Percentiles rank a stretch among this genome's conserved stretches.
These are phyloP conservation scores for Arthrobotrys megalospora DNA, from an alignment of 2,329 filamentous ascomycete species.

Conservation along the genomic window DNA sequence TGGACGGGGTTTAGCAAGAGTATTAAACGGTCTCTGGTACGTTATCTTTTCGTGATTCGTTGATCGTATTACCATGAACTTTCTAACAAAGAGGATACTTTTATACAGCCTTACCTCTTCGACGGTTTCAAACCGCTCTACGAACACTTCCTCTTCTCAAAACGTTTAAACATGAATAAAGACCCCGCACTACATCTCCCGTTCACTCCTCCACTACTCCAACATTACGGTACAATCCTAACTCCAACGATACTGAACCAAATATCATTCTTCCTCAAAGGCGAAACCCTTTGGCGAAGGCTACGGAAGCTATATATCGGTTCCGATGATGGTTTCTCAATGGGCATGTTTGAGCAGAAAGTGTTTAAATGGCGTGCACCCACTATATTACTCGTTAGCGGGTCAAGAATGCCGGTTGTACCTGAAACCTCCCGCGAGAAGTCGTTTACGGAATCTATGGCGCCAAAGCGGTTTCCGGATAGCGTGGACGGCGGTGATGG, in stretches of 20 bases:
- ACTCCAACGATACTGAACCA: slow-evolving; percentile 77
- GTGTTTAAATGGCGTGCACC: slow-evolving; percentile 84
- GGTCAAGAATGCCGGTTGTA: slow-evolving; percentile 73
- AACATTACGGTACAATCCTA: slow-evolving; percentile 73
- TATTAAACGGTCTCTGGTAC: slow-evolving; percentile 62
- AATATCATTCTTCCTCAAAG: slow-evolving; percentile 80
- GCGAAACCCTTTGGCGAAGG: slow-evolving; percentile 76
- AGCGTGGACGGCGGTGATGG: slow-evolving; percentile 69
- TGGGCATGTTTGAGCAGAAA: slow-evolving; percentile 81
- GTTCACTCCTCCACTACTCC: slow-evolving; percentile 65
- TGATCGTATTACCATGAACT: neutral
- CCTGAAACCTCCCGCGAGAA: slow-evolving; percentile 72
- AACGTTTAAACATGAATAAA: slow-evolving; percentile 78
- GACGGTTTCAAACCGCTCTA: slow-evolving; percentile 78
- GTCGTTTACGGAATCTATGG: slow-evolving; percentile 75
- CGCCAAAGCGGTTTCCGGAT: slow-evolving; percentile 73
- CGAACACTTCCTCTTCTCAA: slow-evolving; percentile 82
- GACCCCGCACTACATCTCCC: slow-evolving; percentile 67
- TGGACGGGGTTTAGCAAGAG: slow-evolving; percentile 62
- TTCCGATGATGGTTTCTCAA: slow-evolving; percentile 79
- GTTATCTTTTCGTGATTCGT: neutral
- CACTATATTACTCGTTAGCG: slow-evolving; percentile 79
- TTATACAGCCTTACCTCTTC: slow-evolving; percentile 76
- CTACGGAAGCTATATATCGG: slow-evolving; percentile 80
- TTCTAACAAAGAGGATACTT: neutral